phyloP scores from a whole-genome alignment of 2,329 filamentous ascomycete genomes.

The Sporothrix curviconia region DNA sequence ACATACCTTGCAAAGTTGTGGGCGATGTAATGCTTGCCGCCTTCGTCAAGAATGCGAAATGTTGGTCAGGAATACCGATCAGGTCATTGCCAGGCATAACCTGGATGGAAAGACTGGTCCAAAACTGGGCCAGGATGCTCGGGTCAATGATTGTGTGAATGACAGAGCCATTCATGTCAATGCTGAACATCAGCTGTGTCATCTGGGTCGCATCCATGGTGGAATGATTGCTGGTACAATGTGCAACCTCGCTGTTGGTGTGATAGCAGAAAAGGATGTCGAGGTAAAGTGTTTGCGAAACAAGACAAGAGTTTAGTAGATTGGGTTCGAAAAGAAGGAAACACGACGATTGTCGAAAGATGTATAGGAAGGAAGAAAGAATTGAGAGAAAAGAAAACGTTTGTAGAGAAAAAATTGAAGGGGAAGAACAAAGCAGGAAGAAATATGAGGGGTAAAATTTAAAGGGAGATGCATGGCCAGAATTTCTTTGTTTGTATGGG shows the following conservation, averaged over 20 bases:
- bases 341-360: too few species aligned
- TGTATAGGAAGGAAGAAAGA: background rate
- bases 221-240: background rate
- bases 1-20: constrained; percentile 14
- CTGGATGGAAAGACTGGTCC: constrained; percentile 14
- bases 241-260: too few species aligned
- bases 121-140: constrained; percentile 11
- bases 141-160: constrained; percentile 16
- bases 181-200: constrained; percentile 10
- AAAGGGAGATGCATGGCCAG: background rate
- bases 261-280: too few species aligned
- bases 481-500: background rate
- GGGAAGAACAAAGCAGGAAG: background rate
- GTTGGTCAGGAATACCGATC: constrained; percentile 14
- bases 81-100: constrained; percentile 13
- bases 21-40: constrained; percentile 15
- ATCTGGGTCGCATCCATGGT: constrained; percentile 4
- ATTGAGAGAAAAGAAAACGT: background rate
- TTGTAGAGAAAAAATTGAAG: background rate
- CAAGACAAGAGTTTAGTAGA: background rate
- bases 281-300: background rate
- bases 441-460: background rate
- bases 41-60: constrained; percentile 16
- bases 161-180: constrained; percentile 9
- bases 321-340: too few species aligned